These are phyloP conservation scores for Fusarium pininemorale DNA, from an alignment of 2,329 filamentous ascomycete genomes.

Conservation along the genomic window DNA sequence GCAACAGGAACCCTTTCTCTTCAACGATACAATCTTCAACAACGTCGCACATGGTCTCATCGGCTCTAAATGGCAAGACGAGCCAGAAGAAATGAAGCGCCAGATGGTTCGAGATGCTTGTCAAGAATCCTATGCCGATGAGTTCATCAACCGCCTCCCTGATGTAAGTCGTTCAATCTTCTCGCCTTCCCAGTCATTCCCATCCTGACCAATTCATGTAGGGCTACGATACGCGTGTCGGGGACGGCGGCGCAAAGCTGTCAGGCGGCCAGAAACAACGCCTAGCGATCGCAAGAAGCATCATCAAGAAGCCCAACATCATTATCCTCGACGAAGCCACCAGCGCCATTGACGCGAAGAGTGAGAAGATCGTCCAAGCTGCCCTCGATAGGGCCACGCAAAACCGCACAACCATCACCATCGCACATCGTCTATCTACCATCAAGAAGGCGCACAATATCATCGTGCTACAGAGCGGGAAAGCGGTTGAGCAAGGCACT, in stretches of 20 bases:
- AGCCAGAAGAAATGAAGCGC: constrained; percentile 51
- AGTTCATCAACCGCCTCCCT: constrained; percentile 62
- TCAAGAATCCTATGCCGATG: constrained; percentile 60
- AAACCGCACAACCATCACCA: constrained; percentile 70
- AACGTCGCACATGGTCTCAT: constrained; percentile 59
- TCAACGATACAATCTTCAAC: constrained; percentile 58
- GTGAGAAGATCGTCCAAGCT: constrained; percentile 55
- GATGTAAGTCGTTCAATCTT: constrained; percentile 34
- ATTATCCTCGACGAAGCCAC: constrained; percentile 75
- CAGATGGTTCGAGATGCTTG: constrained; percentile 58
- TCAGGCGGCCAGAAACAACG: constrained; percentile 67
- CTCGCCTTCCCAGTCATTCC: constrained; percentile 10
- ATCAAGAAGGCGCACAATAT: constrained; percentile 72
- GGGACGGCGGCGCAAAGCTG: constrained; percentile 66
- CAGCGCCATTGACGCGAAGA: constrained; percentile 56
- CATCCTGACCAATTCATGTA: constrained; percentile 24
- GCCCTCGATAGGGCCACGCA: constrained; percentile 50
- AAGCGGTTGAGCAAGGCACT: constrained; percentile 68
- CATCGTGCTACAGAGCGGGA: constrained; percentile 68
- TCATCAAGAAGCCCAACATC: constrained; percentile 65
- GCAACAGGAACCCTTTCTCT: constrained; percentile 65
- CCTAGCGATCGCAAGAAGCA: constrained; percentile 63
- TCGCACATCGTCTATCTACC: constrained; percentile 70
- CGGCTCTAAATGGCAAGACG: constrained; percentile 49
- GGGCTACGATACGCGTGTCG: constrained; percentile 57